These are phyloP conservation scores for Choiromyces venosus DNA, from an alignment of 495 filamentous ascomycete genomes.

Conservation along the genomic window DNA sequence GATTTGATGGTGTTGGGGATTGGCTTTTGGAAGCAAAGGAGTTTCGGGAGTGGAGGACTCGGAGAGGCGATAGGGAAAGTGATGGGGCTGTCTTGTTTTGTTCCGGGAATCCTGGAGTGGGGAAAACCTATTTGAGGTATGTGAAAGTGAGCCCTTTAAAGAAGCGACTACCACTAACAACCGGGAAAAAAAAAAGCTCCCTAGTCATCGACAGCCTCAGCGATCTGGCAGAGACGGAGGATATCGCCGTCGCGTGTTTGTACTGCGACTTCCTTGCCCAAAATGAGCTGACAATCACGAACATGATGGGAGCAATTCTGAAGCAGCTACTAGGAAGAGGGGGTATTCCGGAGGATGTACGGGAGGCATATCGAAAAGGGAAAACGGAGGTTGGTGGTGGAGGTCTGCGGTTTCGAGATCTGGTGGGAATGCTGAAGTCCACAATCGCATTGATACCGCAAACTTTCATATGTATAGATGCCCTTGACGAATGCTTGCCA, in stretches of 20 bases:
- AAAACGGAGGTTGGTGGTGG: neutral
- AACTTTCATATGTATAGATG: neutral
- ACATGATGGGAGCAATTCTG: neutral
- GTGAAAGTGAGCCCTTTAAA: too few relatives aligned
- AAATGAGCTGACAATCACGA: neutral
- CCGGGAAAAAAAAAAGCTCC: neutral
- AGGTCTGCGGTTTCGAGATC: neutral
- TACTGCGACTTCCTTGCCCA: neutral
- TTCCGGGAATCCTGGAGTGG: neutral
- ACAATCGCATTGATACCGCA: neutral
- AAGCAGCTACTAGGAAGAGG: neutral
- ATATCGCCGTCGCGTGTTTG: neutral
- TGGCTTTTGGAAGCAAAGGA: neutral
- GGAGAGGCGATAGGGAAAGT: neutral
- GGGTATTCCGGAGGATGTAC: neutral
- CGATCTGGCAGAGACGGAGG: neutral
- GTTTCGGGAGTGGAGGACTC: neutral
- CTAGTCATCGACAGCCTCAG: neutral
- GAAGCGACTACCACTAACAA: neutral
- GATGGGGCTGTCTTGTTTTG: neutral
- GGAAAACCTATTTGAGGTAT: neutral
- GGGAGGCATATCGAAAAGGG: neutral
- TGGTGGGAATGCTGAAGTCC: neutral
- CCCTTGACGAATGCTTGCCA: neutral
- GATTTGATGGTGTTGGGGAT: neutral